phyloP scores from a whole-genome alignment of 345 rosid genomes.

The Aquilaria malaccensis region DNA sequence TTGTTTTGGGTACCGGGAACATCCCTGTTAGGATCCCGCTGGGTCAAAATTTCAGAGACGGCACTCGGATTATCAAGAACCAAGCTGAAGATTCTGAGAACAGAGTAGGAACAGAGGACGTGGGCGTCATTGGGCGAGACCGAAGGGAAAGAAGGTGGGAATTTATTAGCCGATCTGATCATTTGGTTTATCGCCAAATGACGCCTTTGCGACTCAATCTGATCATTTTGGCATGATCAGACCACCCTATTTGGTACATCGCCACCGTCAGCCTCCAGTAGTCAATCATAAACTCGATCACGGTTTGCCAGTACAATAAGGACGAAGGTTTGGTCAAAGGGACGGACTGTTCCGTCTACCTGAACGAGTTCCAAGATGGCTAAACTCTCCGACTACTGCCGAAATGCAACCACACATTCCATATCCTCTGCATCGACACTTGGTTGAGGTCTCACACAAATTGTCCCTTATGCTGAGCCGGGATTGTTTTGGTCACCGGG shows the following conservation, averaged over 20 bases:
- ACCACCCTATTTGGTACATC: conserved; percentile 39
- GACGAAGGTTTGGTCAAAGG: conserved; percentile 64
- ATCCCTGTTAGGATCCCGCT: conserved; percentile 13
- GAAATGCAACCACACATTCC: conserved; percentile 69
- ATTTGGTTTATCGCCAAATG: conserved; percentile 33
- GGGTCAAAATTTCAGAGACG: conserved; percentile 21
- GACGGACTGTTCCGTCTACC: conserved; percentile 69
- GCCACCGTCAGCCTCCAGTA: conserved; percentile 59
- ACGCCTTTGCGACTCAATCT: too few relatives aligned
- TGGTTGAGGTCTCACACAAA: conserved; percentile 28
- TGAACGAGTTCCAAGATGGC: conserved; percentile 60
- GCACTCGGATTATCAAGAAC: conserved; percentile 2
- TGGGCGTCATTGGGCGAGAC: neutral
- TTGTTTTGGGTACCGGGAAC: conserved; percentile 18
- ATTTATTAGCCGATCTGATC: too few relatives aligned
- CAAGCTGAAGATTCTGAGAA: neutral
- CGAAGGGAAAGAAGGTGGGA: too few relatives aligned
- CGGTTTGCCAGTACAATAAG: conserved; percentile 45
- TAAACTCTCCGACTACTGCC: conserved; percentile 63
- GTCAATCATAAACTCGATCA: conserved; percentile 51
- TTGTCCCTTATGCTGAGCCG: conserved; percentile 71
- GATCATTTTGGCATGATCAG: too few relatives aligned
- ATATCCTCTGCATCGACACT: conserved; percentile 48
- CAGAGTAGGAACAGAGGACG: neutral
- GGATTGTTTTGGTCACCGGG: conserved; percentile 16